phyloP scores from a whole-genome alignment of 2,329 filamentous ascomycete genomes.

The Fusarium piperis region DNA sequence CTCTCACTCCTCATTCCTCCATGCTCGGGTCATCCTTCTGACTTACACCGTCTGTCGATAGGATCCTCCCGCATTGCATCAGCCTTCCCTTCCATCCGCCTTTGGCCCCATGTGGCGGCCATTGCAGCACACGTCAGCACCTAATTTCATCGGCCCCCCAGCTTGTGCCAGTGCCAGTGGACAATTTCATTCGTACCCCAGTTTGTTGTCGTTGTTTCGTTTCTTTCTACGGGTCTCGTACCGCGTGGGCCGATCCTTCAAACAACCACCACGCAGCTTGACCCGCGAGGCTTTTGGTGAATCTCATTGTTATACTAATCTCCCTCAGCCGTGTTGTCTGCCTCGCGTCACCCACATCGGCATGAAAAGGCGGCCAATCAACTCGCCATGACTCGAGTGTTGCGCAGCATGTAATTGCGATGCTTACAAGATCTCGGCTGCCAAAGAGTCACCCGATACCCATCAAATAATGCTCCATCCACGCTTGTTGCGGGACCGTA shows the following conservation, averaged over 20 bases:
- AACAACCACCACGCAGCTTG: neutral
- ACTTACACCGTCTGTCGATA: constrained; percentile 18
- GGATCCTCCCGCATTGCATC: constrained; percentile 20
- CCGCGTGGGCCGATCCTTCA: constrained; percentile 1
- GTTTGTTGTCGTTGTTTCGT: constrained; percentile 9
- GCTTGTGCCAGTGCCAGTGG: neutral
- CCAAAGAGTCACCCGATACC: neutral
- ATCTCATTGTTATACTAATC: neutral
- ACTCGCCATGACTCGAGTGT: neutral
- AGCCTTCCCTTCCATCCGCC: neutral
- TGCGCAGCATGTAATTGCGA: neutral
- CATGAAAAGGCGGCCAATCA: neutral
- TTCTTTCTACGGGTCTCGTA: constrained; percentile 2
- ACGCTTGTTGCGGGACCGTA: neutral
- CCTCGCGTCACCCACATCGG: neutral
- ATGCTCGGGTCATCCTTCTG: neutral
- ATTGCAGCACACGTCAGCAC: constrained; percentile 36
- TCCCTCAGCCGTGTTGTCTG: neutral
- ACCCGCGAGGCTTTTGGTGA: neutral
- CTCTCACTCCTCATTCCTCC: neutral
- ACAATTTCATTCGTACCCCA: constrained; percentile 1
- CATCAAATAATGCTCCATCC: neutral
- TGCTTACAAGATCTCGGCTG: neutral
- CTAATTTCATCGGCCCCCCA: constrained; percentile 32
- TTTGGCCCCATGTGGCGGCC: neutral